Percentiles rank a stretch among this genome's conserved stretches.
phyloP scores from a whole-genome alignment of 2,329 filamentous ascomycete genomes.

The Bipolaris gigantea region DNA sequence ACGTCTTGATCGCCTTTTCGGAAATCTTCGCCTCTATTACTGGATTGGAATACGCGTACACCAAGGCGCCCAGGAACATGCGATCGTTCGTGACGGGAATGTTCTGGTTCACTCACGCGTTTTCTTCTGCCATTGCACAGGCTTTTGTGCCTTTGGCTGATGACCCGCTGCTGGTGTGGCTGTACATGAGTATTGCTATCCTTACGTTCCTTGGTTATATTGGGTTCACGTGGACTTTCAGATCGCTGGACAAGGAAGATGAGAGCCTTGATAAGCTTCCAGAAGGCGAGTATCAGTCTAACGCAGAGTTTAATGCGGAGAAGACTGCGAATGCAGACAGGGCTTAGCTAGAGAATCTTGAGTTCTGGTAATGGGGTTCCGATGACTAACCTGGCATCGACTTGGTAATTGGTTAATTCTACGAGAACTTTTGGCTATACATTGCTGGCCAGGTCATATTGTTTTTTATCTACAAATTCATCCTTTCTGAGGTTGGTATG shows the following conservation, averaged over 20 bases:
- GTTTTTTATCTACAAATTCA: neutral
- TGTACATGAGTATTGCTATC: slow-evolving; percentile 37
- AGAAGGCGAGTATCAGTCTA: slow-evolving; percentile 24
- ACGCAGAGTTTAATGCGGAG: slow-evolving; percentile 15
- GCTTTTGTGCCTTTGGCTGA: slow-evolving; percentile 25
- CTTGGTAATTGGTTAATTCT: neutral
- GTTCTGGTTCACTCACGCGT: slow-evolving; percentile 38
- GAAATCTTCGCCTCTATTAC: slow-evolving; percentile 68
- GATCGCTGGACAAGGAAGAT: slow-evolving; percentile 33
- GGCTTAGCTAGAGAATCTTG: neutral
- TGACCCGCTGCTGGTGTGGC: slow-evolving; percentile 29
- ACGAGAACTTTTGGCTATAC: neutral
- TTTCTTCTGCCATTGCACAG: slow-evolving; percentile 28
- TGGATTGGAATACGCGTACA: slow-evolving; percentile 70
- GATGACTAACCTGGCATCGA: neutral
- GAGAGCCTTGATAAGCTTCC: slow-evolving; percentile 40
- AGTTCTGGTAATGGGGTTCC: neutral
- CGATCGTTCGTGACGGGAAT: slow-evolving; percentile 38
- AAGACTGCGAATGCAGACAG: slow-evolving; percentile 15
- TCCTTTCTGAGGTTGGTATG: neutral
- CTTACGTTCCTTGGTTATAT: slow-evolving; percentile 35
- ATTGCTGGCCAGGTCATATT: neutral
- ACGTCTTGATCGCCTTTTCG: slow-evolving; percentile 57
- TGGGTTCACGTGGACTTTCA: slow-evolving; percentile 35
- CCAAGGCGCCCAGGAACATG: slow-evolving; percentile 70